Evolutionary conservation across 371 early-diverging fungal genomes (phyloP).

Genomic region (Zancudomyces culisetae): DNA sequence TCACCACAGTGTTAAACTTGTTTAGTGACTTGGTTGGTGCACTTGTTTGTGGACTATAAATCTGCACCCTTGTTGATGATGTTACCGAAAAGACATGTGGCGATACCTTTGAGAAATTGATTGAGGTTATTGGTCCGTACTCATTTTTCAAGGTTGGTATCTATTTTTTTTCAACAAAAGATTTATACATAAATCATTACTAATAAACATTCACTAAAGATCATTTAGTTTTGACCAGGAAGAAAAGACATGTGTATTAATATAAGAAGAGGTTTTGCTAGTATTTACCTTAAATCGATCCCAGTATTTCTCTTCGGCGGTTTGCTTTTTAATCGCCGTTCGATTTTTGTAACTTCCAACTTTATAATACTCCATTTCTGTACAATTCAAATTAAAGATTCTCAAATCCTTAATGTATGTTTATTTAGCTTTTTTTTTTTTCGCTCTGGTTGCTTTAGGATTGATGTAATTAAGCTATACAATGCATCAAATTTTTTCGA

Average conservation of each 20-base stretch:
- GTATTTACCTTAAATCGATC: conserved; percentile 33
- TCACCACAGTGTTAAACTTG: conserved; percentile 75
- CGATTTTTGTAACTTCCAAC: conserved; percentile 8
- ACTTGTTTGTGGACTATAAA: conserved; percentile 66
- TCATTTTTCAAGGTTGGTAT: conserved; percentile 73
- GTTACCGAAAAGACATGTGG: conserved; percentile 82
- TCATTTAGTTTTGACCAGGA: too few species aligned
- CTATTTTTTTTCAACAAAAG: conserved; percentile 24
- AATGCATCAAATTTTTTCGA: too few species aligned
- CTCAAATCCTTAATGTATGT: too few species aligned
- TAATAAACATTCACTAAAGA: too few species aligned
- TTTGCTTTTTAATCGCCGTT: conserved; percentile 10
- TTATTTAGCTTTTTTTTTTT: too few species aligned
- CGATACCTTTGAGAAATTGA: conserved; percentile 62
- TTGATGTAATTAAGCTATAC: too few species aligned
- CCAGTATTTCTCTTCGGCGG: conserved; percentile 61
- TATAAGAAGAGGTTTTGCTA: background rate
- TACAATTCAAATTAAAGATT: too few species aligned
- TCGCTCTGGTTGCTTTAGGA: too few species aligned
- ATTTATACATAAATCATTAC: too few species aligned
- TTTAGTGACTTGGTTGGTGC: conserved; percentile 69
- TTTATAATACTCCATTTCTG: conserved; percentile 20
- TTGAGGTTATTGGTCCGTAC: conserved; percentile 58
- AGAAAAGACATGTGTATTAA: too few species aligned
- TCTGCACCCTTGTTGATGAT: conserved; percentile 72